A percentile compares a stretch with the other conserved stretches of the same genome.
Evolutionary conservation across 257 asterid genomes (phyloP).

Genomic region (Salvia rosmarinus): DNA sequence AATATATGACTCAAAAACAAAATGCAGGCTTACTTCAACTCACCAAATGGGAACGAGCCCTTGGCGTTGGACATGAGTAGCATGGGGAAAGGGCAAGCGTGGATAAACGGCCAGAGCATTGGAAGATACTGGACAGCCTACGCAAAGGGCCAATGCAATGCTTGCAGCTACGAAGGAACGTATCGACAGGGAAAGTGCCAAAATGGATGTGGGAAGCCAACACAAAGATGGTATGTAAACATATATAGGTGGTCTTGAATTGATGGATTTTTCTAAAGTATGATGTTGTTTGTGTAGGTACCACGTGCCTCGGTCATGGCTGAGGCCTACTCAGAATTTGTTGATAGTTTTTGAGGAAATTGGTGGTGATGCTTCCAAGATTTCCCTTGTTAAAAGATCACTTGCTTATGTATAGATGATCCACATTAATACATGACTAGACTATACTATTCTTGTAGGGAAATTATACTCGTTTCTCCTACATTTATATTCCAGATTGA

Average conservation of each 20-base stretch:
- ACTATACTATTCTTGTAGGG: background rate
- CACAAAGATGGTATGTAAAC: constrained; percentile 80
- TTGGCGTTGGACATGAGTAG: constrained; percentile 77
- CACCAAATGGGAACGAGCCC: constrained; percentile 76
- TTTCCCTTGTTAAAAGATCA: constrained; percentile 72
- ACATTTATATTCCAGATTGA: background rate
- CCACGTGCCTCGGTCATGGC: constrained; percentile 92
- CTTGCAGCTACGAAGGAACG: constrained; percentile 73
- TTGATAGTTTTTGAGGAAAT: constrained; percentile 82
- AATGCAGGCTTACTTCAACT: constrained; percentile 71
- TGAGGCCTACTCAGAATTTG: constrained; percentile 67
- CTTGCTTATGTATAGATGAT: constrained; percentile 43
- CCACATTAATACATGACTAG: background rate
- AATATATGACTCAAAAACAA: background rate
- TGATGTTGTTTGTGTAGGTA: constrained; percentile 54
- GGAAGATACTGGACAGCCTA: constrained; percentile 85
- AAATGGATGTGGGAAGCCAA: constrained; percentile 90
- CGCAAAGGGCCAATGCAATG: constrained; percentile 74
- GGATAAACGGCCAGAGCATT: constrained; percentile 89
- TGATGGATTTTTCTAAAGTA: background rate
- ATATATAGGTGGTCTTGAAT: background rate
- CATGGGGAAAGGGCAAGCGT: constrained; percentile 92
- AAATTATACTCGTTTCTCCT: background rate
- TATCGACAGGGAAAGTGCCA: constrained; percentile 71
- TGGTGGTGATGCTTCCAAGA: constrained; percentile 88